Base-by-base conservation (phyloP, 768 basidiomycete genomes). In the Russula vinacea region DNA sequence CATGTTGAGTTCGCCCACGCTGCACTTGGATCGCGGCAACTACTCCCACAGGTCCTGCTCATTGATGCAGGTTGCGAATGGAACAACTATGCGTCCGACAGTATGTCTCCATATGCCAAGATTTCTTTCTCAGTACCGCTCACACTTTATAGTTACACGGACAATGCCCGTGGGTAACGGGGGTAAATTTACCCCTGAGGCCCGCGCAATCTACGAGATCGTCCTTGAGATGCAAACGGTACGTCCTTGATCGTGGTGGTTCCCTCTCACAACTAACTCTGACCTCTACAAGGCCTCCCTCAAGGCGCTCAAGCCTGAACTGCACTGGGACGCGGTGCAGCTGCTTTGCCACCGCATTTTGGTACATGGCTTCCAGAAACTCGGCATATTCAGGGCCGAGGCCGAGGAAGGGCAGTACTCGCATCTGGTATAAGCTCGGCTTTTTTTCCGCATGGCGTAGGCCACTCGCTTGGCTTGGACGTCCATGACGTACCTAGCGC, bases 41-140 rank as follows among this genome's bases (percentile, higher is more conserved):
- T 88, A 55, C 68, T 76, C 37, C 86, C 88, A 0, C 86, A 90
- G 72, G 89, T 96, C 8, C 79, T 96, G 5, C 82, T 96, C 37
- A 94, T 96, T 66, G 96, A 98, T 70, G 96, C 96, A 0, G 94
- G 95, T 0, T 95, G 94, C 71, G 96, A 98, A 76, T 95, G 85
- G 86, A 72, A 78, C 19, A 81, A 81, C 69, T 87, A 89, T 67
- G 85, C 84, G 3, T 77, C 83, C 0, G 88, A 89, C 72, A 83
- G 88, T 76, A 75, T 78, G 74, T 73, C 16, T 32, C 59, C 16
- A 13, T 32, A 32, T 10, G 8, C 22, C 39, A 57, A 33, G 7
- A 47, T 19, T 52, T 11, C 2, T 53, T 32, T 11, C 51, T 26
- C n/a, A 68, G 73, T 58, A 74, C 75, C 67, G 79, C 80, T 32